Base-by-base conservation (phyloP, 495 filamentous ascomycete species). In the Tetracladium marchalianum region DNA sequence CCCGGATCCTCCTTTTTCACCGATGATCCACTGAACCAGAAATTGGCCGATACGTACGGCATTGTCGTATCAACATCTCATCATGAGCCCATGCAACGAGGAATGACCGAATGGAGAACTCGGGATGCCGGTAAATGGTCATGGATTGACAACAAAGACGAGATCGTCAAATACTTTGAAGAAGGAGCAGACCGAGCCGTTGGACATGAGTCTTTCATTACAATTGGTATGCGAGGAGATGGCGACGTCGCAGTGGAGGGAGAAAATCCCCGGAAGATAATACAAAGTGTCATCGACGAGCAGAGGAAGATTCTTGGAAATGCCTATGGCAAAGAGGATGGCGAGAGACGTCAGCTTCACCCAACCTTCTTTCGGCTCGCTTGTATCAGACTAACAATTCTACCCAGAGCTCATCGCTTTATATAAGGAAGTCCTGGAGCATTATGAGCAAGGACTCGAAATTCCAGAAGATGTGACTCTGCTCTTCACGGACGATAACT, bases 401-500 rank as follows among this genome's bases (percentile, higher is more conserved):
- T 4, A 76, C 80, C 11, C 80, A 86, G 60, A 72, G 75, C 53
- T 85, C 80, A 75, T 82, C 77, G 39, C 50, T 44, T 61, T 84
- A 24, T 84, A 82, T 54, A 82, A 83, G 54, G 78, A 84, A 52
- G 77, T 84, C 22, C 78, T 80, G 62, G 71, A 71, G 32, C 82
- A 87, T 47, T 77, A 78, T 43, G 70, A 78, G 35, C 64, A 71
- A 6, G 82, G 81, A 2, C 68, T 87, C 41, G 60, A 66, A 6
- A 77, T 85, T 5, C 81, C 80, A 0, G 82, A 88, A 17, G 75
- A 85, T 51, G 71, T 88, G 36, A 87, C 81, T 2, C 66, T 88
- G 24, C 63, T 87, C 5, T 87, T 78, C 70, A 71, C 82, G 0
- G 83, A 88, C 55, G 84, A 88, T 53, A 87, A 86, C 60, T 83